phyloP scores from a whole-genome alignment of 2,329 filamentous ascomycete species.

The Cladosporium velox region DNA sequence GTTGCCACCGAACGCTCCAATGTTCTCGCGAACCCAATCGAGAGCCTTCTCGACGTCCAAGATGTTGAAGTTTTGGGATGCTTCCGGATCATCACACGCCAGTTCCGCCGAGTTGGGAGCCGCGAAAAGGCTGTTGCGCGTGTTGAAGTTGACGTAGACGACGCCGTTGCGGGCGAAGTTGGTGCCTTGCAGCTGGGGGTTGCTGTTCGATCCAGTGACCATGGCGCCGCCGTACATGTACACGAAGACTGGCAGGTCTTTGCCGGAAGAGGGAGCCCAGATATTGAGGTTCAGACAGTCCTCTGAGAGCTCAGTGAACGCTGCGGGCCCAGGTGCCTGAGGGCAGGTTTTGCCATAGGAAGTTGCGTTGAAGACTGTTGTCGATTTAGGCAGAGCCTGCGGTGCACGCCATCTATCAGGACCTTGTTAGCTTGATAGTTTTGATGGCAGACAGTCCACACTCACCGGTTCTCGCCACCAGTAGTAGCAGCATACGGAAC shows the following conservation, averaged over 20 bases:
- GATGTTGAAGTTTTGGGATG: slow-evolving; percentile 27
- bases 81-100: slow-evolving; percentile 40
- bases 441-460: no score
- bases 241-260: slow-evolving; percentile 56
- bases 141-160: slow-evolving; percentile 61
- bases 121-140: slow-evolving; percentile 51
- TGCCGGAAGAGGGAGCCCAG: slow-evolving; percentile 44
- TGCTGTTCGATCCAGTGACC: slow-evolving; percentile 31
- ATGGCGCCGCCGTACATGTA: slow-evolving; percentile 67
- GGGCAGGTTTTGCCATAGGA: slow-evolving; percentile 37
- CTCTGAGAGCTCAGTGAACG: slow-evolving; percentile 41
- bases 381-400: slow-evolving; percentile 29
- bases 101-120: slow-evolving; percentile 12
- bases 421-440: neutral
- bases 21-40: slow-evolving; percentile 48
- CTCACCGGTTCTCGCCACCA: slow-evolving; percentile 42
- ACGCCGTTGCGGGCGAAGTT: slow-evolving; percentile 52
- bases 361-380: slow-evolving; percentile 33
- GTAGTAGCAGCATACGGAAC: slow-evolving; percentile 46
- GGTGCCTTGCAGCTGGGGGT: slow-evolving; percentile 35
- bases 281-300: slow-evolving; percentile 64
- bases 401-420: slow-evolving; percentile 36
- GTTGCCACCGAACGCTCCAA: slow-evolving; percentile 65
- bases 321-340: slow-evolving; percentile 29
- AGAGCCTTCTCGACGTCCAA: slow-evolving; percentile 17